A percentile compares a stretch with the other conserved stretches of the same genome.
These are phyloP conservation scores for Zygosaccharomyces rouxii DNA, from an alignment of 805 yeast species.

Conservation along the genomic window DNA sequence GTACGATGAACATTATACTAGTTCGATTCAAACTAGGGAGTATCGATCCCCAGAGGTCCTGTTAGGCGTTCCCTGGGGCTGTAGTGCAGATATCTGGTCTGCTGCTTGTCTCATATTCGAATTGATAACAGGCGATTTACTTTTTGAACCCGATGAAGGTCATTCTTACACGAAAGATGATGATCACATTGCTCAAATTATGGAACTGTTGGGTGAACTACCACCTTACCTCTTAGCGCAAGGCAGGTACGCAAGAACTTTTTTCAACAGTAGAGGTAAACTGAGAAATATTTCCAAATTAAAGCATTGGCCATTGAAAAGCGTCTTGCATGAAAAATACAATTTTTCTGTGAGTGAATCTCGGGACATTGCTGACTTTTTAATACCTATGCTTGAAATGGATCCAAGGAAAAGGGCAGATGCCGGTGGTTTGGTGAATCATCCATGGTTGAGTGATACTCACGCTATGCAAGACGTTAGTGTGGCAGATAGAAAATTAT, in stretches of 20 bases:
- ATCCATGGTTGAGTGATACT: constrained; percentile 76
- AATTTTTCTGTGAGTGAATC: constrained; percentile 67
- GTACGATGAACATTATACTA: constrained; percentile 73
- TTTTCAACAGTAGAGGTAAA: constrained; percentile 64
- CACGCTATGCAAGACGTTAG: constrained; percentile 65
- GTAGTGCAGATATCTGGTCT: constrained; percentile 95
- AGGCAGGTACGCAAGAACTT: constrained; percentile 57
- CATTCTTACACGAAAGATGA: constrained; percentile 80
- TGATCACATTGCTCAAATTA: constrained; percentile 93
- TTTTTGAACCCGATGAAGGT: constrained; percentile 82
- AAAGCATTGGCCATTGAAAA: constrained; percentile 83
- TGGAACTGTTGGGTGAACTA: constrained; percentile 71
- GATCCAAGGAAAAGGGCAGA: constrained; percentile 84
- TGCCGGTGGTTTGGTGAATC: constrained; percentile 92
- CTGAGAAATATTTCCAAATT: constrained; percentile 73
- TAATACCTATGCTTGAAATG: constrained; percentile 74
- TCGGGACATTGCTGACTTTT: constrained; percentile 64
- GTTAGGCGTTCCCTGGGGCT: constrained; percentile 86
- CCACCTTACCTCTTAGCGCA: constrained; percentile 56
- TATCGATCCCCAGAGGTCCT: constrained; percentile 88
- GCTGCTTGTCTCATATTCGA: constrained; percentile 88
- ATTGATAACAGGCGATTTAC: constrained; percentile 86
- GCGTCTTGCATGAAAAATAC: constrained; percentile 82
- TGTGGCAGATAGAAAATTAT: constrained; percentile 63
- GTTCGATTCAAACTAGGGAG: constrained; percentile 88